These are phyloP conservation scores for Aureobasidium musti DNA, from an alignment of 2,329 filamentous ascomycete genomes.

Conservation along the genomic window DNA sequence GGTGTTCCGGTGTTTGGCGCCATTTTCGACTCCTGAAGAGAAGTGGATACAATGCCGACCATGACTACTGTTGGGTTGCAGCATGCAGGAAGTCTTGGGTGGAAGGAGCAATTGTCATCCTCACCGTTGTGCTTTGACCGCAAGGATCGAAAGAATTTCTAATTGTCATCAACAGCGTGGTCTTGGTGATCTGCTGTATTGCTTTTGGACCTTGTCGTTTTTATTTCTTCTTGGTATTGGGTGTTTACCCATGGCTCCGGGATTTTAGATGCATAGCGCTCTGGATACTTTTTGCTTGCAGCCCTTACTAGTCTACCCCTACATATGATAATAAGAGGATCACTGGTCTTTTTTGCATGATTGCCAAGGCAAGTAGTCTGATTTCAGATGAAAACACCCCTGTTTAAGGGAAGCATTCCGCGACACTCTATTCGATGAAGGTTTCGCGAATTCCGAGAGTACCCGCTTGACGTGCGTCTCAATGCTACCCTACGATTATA, in stretches of 20 bases:
- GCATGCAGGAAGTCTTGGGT: slow-evolving; percentile 4
- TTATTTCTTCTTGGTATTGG: neutral
- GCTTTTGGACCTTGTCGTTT: slow-evolving; percentile 16
- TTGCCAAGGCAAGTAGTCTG: slow-evolving; percentile 1
- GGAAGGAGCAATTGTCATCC: slow-evolving; percentile 7
- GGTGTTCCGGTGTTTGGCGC: slow-evolving; percentile 70
- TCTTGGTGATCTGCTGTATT: neutral
- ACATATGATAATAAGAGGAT: neutral
- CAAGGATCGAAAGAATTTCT: neutral
- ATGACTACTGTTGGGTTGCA: neutral
- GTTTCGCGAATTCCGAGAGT: neutral
- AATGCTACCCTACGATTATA: neutral
- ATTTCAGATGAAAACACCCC: neutral
- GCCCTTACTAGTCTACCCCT: neutral
- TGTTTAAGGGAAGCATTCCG: neutral
- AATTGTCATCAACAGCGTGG: slow-evolving; percentile 15
- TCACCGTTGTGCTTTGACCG: slow-evolving; percentile 11
- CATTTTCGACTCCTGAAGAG: slow-evolving; percentile 66
- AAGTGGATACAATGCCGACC: slow-evolving; percentile 3
- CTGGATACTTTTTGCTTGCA: slow-evolving; percentile 21
- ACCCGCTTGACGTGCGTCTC: slow-evolving; percentile 1
- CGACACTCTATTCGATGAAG: neutral
- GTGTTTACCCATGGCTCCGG: neutral
- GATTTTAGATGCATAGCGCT: slow-evolving; percentile 11
- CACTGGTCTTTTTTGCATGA: too few relatives aligned